These are phyloP conservation scores for Pythium utonaiense DNA, from an alignment of 352 stramenopile species.

Conservation along the genomic window DNA sequence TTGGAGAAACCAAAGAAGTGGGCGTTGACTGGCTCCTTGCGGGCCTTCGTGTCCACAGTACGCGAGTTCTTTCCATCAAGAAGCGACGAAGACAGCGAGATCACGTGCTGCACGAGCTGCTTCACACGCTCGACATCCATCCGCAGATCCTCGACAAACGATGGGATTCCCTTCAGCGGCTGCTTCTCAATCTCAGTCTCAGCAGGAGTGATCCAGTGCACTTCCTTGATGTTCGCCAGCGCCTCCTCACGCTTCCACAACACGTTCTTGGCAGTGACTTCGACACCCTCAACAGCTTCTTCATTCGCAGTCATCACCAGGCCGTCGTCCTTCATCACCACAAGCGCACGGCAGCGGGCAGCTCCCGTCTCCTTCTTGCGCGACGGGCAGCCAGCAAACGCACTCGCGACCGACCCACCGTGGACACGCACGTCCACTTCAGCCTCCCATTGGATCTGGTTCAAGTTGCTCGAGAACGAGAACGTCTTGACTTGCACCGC, in stretches of 20 bases:
- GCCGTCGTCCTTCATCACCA: slow-evolving; percentile 72
- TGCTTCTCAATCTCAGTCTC: slow-evolving; percentile 80
- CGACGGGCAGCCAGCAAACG: slow-evolving; percentile 52
- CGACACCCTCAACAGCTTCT: slow-evolving; percentile 22
- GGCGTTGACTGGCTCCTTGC: slow-evolving; percentile 57
- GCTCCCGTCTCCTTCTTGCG: slow-evolving; percentile 48
- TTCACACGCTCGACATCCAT: slow-evolving; percentile 53
- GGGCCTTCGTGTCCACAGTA: slow-evolving; percentile 29
- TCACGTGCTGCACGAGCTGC: slow-evolving; percentile 42
- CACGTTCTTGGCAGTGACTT: slow-evolving; percentile 28
- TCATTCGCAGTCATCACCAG: slow-evolving; percentile 72
- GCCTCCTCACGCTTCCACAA: slow-evolving; percentile 78
- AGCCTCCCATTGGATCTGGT: slow-evolving; percentile 37
- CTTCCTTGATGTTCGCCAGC: slow-evolving; percentile 68
- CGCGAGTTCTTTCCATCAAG: slow-evolving; percentile 35
- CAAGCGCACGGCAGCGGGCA: slow-evolving; percentile 46
- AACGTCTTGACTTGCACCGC: slow-evolving; percentile 45
- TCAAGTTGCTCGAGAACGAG: slow-evolving; percentile 24
- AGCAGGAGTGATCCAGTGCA: slow-evolving; percentile 75
- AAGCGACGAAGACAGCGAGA: slow-evolving; percentile 46
- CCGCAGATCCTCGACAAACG: slow-evolving; percentile 64
- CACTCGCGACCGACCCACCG: slow-evolving; percentile 42
- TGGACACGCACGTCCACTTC: slow-evolving; percentile 49
- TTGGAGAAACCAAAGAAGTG: slow-evolving; percentile 85
- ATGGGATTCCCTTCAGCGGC: slow-evolving; percentile 62